Conservation (phyloP, 1,284 basidiomycete species). For the Ceratobasidium sp. region DNA sequence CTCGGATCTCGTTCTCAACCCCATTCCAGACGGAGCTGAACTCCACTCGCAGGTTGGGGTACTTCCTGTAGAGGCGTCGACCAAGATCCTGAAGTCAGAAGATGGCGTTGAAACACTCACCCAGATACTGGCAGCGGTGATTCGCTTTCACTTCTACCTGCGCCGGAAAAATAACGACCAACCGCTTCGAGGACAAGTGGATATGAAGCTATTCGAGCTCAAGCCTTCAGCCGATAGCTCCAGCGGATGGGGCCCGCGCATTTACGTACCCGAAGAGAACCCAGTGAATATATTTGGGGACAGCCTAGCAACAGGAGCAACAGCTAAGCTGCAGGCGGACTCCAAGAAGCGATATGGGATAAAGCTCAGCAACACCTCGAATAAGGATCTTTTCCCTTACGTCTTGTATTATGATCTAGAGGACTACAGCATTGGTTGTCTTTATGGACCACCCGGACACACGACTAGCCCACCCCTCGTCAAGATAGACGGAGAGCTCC, state of each 20-base stretch:
- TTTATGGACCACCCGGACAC: slow-evolving; percentile 12
- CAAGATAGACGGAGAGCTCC: background rate
- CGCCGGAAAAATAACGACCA: background rate
- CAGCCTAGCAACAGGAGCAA: background rate
- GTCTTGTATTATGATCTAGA: slow-evolving; percentile 22
- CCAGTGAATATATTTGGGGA: slow-evolving; percentile 5
- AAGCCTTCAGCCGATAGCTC: too few species aligned
- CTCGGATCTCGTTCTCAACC: slow-evolving; percentile 18
- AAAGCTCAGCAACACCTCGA: slow-evolving; percentile 9
- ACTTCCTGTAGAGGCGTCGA: background rate
- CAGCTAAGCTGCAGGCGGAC: background rate
- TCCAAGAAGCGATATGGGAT: slow-evolving; percentile 19
- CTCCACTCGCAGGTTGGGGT: background rate
- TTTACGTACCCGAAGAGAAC: background rate
- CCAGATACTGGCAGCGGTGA: background rate
- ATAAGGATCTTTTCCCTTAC: background rate
- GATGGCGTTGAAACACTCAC: background rate
- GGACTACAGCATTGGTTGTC: slow-evolving; percentile 22
- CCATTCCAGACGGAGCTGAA: background rate
- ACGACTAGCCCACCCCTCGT: too few species aligned
- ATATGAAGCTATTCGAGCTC: slow-evolving; percentile 18
- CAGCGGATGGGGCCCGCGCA: too few species aligned
- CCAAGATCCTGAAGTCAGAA: too few species aligned
- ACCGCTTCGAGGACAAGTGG: background rate
- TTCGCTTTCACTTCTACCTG: slow-evolving; percentile 21